Percentiles rank a stretch among this genome's conserved stretches.
Evolutionary conservation across 2,329 filamentous ascomycete species (phyloP).

Genomic region (Colletotrichum filicis): DNA sequence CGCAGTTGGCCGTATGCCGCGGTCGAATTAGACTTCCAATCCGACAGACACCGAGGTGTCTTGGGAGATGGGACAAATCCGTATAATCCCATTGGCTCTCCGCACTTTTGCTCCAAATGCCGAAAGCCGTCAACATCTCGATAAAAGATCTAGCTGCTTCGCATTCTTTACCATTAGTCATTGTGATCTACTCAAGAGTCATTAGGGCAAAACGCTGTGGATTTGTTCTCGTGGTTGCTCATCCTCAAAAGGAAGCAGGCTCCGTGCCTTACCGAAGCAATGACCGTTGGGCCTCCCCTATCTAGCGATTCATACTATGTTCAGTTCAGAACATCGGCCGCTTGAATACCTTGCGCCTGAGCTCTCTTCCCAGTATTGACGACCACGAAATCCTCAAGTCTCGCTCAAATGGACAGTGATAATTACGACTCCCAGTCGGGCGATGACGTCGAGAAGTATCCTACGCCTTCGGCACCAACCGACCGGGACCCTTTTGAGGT

Average conservation of each 20-base stretch:
- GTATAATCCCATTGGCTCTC: neutral
- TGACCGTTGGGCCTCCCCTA: too few species aligned
- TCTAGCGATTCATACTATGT: neutral
- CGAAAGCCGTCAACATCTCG: neutral
- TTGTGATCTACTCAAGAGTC: neutral
- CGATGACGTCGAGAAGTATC: neutral
- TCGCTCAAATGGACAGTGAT: neutral
- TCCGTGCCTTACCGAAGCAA: neutral
- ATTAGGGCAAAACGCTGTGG: neutral
- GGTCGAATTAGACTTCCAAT: too few species aligned
- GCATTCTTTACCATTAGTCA: neutral
- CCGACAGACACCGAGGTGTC: slow-evolving; percentile 35
- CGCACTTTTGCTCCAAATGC: neutral
- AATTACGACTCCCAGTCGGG: neutral
- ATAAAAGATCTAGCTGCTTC: neutral
- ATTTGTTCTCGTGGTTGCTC: neutral
- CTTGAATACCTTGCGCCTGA: neutral
- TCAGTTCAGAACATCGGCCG: neutral
- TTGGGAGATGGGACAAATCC: slow-evolving; percentile 10
- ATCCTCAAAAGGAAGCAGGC: neutral
- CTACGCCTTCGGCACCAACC: neutral
- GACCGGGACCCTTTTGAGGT: slow-evolving; percentile 71
- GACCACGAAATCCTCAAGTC: neutral
- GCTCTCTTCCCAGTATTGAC: neutral
- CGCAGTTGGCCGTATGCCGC: too few species aligned